phyloP scores from a whole-genome alignment of 2,329 filamentous ascomycete species.

The Gliomastix tumulicola region DNA sequence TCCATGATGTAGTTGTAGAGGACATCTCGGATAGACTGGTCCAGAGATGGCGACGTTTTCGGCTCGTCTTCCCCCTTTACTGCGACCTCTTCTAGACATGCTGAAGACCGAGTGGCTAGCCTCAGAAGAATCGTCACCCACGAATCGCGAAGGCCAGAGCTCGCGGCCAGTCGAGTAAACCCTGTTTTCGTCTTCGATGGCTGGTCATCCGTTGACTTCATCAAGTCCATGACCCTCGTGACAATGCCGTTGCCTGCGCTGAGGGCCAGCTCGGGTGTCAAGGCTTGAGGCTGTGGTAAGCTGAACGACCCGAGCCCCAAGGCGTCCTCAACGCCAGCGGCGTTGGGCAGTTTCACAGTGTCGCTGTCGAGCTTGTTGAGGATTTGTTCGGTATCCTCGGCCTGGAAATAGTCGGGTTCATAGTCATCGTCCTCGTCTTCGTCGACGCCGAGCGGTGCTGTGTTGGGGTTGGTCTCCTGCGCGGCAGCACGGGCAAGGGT shows the following conservation, averaged over 20 bases:
- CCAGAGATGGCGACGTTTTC: constrained; percentile 37
- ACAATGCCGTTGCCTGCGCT: constrained; percentile 70
- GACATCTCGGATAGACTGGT: constrained; percentile 68
- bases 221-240: constrained; percentile 69
- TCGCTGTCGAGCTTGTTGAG: constrained; percentile 69
- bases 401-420: constrained; percentile 76
- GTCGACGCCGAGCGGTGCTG: constrained; percentile 56
- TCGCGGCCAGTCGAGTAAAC: constrained; percentile 78
- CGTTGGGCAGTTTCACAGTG: constrained; percentile 36
- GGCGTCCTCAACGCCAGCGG: constrained; percentile 21
- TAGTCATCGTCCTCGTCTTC: constrained; percentile 85
- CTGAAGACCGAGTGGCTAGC: constrained; percentile 71
- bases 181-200: constrained; percentile 56
- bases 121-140: constrained; percentile 87
- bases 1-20: constrained; percentile 84
- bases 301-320: constrained; percentile 72
- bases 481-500: constrained; percentile 36
- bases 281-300: constrained; percentile 66
- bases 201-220: constrained; percentile 65
- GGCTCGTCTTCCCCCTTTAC: constrained; percentile 51
- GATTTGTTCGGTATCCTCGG: constrained; percentile 72
- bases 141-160: constrained; percentile 76
- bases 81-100: constrained; percentile 55
- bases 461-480: constrained; percentile 47
- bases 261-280: constrained; percentile 66